phyloP scores from a whole-genome alignment of 148 eudicot genomes.

The Rhododendron ovatum region DNA sequence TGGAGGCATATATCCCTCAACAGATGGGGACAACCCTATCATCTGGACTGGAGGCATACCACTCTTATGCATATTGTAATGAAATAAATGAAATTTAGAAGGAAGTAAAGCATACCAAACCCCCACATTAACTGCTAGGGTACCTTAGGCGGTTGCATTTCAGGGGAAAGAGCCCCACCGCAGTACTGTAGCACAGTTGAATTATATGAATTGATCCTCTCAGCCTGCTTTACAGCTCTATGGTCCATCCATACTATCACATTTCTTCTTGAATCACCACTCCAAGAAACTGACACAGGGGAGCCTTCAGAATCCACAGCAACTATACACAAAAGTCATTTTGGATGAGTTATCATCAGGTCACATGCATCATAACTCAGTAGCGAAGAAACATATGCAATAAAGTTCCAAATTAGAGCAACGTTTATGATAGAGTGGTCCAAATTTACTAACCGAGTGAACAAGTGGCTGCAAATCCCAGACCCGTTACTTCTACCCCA shows the following conservation, averaged over 20 bases:
- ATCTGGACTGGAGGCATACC: background rate
- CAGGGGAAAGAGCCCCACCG: slow-evolving; percentile 97
- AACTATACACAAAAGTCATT: slow-evolving; percentile 44
- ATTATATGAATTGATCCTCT: slow-evolving; percentile 76
- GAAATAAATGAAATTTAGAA: background rate
- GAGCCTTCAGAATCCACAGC: slow-evolving; percentile 90
- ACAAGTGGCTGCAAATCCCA: slow-evolving; percentile 99
- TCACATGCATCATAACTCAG: background rate
- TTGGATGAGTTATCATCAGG: background rate
- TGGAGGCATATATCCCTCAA: background rate
- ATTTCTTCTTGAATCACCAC: slow-evolving; percentile 96
- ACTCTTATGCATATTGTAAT: background rate
- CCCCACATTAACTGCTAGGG: background rate
- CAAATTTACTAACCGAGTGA: slow-evolving; percentile 69
- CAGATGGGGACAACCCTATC: background rate
- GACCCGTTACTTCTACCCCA: slow-evolving; percentile 68
- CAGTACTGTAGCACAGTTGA: slow-evolving; percentile 94
- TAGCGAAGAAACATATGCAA: slow-evolving; percentile 3
- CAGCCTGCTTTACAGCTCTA: slow-evolving; percentile 98
- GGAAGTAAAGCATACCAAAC: background rate
- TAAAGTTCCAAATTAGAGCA: background rate
- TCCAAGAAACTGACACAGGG: slow-evolving; percentile 96
- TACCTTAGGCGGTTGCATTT: slow-evolving; percentile 99
- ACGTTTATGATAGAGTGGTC: too few species aligned
- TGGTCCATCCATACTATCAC: slow-evolving; percentile 99